phyloP scores from a whole-genome alignment of 75 land plant genomes.

The Pseudotsuga menziesii region DNA sequence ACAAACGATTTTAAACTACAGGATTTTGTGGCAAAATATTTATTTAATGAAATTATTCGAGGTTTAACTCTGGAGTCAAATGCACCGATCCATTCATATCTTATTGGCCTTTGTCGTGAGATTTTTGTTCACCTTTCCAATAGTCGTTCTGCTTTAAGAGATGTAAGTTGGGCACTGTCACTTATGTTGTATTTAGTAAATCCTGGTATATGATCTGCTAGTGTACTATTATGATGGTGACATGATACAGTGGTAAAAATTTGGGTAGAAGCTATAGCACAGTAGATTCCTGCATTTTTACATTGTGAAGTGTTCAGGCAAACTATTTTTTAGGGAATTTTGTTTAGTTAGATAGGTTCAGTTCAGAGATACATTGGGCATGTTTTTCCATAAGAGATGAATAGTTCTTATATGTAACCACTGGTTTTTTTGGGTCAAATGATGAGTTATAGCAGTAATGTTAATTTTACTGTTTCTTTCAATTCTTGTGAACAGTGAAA shows the following conservation, averaged over 20 bases:
- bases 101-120: slow-evolving; percentile 80
- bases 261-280: background rate
- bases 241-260: background rate
- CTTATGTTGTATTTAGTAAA: background rate
- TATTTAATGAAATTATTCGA: slow-evolving; percentile 71
- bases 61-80: slow-evolving; percentile 86
- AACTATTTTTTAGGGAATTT: background rate
- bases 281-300: background rate
- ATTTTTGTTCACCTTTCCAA: slow-evolving; percentile 70
- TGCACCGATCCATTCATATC: slow-evolving; percentile 71
- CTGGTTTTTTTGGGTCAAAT: background rate
- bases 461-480: background rate
- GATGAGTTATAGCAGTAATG: background rate
- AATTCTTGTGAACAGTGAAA: background rate
- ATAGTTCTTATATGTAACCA: background rate
- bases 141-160: slow-evolving; percentile 62
- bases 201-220: background rate
- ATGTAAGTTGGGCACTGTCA: slow-evolving; percentile 35
- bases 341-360: background rate
- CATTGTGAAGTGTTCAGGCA: background rate
- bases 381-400: too few relatives aligned
- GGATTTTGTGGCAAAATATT: slow-evolving; percentile 69
- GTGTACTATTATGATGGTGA: background rate
- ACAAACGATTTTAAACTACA: slow-evolving; percentile 54
- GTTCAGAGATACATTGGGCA: background rate